Conservation (phyloP, 2,329 filamentous ascomycete genomes). For the Beauveria varroae region DNA sequence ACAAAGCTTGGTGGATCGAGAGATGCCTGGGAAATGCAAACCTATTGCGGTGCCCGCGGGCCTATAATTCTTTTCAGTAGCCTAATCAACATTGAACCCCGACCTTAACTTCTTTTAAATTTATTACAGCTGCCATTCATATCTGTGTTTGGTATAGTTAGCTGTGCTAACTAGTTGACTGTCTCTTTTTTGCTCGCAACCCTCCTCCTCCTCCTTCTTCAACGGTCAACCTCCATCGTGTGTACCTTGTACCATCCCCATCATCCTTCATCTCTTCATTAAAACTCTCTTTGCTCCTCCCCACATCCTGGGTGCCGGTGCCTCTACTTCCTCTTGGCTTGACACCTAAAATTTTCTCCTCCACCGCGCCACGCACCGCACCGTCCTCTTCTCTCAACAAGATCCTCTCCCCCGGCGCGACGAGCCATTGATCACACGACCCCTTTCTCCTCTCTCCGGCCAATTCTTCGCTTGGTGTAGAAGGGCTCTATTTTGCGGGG, state of each 20-base stretch:
- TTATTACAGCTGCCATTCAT: background rate
- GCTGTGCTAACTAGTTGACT: background rate
- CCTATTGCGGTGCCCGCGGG: no score
- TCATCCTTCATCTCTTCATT: background rate
- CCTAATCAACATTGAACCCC: no score
- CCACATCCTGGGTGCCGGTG: background rate
- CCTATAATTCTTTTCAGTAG: no score
- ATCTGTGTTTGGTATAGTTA: background rate
- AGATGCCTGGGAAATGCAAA: no score
- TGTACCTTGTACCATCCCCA: background rate
- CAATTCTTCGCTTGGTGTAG: no score
- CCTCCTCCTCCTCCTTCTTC: background rate
- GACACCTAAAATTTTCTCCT: background rate
- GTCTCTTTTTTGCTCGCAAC: background rate
- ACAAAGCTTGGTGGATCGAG: background rate
- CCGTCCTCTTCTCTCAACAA: background rate
- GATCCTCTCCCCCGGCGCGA: background rate
- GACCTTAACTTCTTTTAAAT: no score
- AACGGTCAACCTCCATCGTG: background rate
- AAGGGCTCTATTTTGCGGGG: background rate
- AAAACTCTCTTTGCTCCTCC: conserved; percentile 1
- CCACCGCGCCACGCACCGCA: background rate
- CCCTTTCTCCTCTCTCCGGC: no score
- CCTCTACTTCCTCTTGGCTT: background rate
- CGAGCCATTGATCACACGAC: background rate